Evolutionary conservation across 169 alveolate genomes (phyloP).

Genomic region (Cystoisospora suis): DNA sequence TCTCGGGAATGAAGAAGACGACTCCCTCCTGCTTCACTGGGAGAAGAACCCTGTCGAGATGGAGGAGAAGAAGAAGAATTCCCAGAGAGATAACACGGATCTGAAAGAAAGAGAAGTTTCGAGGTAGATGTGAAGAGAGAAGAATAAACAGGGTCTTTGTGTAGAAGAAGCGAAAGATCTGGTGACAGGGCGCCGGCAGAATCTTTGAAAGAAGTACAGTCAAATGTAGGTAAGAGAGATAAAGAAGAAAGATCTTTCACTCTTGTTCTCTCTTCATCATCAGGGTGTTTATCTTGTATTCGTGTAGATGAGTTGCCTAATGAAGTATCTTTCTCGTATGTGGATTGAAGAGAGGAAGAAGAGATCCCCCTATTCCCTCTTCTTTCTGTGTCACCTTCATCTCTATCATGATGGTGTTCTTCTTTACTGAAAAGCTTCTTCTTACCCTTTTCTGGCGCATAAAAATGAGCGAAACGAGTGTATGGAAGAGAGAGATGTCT

Average conservation of each 20-base stretch:
- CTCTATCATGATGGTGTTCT: too few relatives aligned
- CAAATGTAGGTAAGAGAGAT: neutral
- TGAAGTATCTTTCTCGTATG: too few relatives aligned
- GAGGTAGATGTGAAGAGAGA: neutral
- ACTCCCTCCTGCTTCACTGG: neutral
- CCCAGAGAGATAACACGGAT: neutral
- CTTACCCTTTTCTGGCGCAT: too few relatives aligned
- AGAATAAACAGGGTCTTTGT: neutral
- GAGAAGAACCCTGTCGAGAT: too few relatives aligned
- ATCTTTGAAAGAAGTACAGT: neutral
- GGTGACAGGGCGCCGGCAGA: neutral
- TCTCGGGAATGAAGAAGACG: neutral
- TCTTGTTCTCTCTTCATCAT: too few relatives aligned
- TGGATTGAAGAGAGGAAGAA: too few relatives aligned
- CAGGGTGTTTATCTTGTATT: too few relatives aligned
- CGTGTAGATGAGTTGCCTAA: too few relatives aligned
- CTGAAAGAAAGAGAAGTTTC: slow-evolving; percentile 25
- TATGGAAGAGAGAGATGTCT: neutral
- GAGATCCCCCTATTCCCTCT: neutral
- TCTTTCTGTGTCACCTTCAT: neutral
- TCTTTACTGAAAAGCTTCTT: too few relatives aligned
- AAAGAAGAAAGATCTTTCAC: too few relatives aligned
- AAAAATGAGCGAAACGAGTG: neutral
- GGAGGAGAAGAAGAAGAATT: neutral
- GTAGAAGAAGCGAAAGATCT: neutral